These are phyloP conservation scores for Fusarium lyarnte DNA, from an alignment of 2,329 filamentous ascomycete genomes.

Conservation along the genomic window DNA sequence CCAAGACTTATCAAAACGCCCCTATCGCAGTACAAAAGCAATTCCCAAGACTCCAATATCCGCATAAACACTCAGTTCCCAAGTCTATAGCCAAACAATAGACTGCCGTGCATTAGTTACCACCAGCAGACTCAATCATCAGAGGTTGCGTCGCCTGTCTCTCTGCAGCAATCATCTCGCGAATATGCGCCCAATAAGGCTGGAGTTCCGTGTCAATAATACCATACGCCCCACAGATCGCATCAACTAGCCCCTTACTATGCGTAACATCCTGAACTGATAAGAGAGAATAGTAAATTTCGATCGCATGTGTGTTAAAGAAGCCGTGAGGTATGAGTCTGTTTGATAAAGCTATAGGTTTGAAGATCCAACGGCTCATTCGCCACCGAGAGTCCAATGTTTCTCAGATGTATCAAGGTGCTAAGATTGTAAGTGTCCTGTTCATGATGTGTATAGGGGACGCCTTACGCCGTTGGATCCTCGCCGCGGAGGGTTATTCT, in stretches of 20 bases:
- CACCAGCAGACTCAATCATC: no score
- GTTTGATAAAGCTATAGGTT: accelerated
- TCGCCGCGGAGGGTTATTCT: no score
- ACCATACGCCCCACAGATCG: background rate
- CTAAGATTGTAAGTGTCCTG: background rate
- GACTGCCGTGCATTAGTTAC: background rate
- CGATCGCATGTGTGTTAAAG: background rate
- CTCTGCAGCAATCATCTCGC: background rate
- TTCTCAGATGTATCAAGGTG: accelerated
- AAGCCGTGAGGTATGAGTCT: background rate
- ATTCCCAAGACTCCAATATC: accelerated
- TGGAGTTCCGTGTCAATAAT: background rate
- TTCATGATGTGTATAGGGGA: no score
- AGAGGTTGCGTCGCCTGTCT: background rate
- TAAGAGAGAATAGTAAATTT: background rate
- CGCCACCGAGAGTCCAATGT: background rate
- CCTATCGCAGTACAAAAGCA: background rate
- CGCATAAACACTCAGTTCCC: background rate
- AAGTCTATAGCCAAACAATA: background rate
- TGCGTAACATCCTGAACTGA: background rate
- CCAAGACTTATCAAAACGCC: background rate
- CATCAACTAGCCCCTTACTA: background rate
- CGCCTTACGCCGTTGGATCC: no score
- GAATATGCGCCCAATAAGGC: background rate
- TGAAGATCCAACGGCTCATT: background rate